These are phyloP conservation scores for Hyparrhenia diplandra DNA, from an alignment of 176 grass and related monocot species.

Conservation along the genomic window DNA sequence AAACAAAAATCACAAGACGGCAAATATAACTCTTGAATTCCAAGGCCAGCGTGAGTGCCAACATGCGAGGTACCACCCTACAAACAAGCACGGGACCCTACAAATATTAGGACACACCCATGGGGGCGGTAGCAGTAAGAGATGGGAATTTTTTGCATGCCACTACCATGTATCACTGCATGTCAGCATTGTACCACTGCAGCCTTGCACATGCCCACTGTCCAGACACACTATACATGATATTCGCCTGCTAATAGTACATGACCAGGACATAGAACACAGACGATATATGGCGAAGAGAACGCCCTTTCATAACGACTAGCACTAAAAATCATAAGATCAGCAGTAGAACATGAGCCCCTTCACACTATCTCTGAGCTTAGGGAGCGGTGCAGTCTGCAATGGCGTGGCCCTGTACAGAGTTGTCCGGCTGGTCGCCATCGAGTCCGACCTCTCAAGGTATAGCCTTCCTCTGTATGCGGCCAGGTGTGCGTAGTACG, in stretches of 20 bases:
- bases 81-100: not conserved
- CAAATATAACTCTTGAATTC: not conserved
- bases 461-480: conserved; percentile 91
- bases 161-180: conserved; percentile 20
- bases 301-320: not conserved
- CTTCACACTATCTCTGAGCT: conserved; percentile 80
- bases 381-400: conserved; percentile 67
- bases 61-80: not conserved
- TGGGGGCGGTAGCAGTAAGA: not conserved
- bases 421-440: conserved; percentile 26
- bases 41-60: not conserved
- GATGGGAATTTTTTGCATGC: conserved; percentile 28
- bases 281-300: not conserved
- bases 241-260: conserved; percentile 34
- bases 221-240: conserved; percentile 33
- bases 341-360: conserved; percentile 98
- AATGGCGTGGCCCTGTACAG: conserved; percentile 49
- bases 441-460: conserved; percentile 70
- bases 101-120: not conserved
- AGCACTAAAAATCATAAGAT: not conserved
- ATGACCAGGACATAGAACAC: not conserved
- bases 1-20: not conserved
- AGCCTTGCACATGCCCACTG: conserved; percentile 5
- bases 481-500: conserved; percentile 84
- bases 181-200: not conserved